These are phyloP conservation scores for Cutaneotrichosporon cutaneum DNA, from an alignment of 1,284 basidiomycete genomes.

Conservation along the genomic window DNA sequence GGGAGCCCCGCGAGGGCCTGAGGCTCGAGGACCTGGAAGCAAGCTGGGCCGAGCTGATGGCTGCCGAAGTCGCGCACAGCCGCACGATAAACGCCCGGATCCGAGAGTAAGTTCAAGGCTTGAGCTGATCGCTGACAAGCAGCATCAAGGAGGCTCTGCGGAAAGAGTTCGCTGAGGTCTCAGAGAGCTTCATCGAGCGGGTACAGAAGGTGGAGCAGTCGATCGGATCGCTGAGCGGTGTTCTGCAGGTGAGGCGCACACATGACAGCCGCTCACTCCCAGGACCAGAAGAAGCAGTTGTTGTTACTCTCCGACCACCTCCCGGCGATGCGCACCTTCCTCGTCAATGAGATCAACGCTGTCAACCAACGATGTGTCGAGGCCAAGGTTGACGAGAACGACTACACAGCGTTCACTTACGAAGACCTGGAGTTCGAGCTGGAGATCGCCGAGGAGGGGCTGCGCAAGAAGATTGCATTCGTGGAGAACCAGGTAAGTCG, in stretches of 20 bases:
- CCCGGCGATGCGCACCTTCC: slow-evolving; percentile 30
- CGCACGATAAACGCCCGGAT: slow-evolving; percentile 88
- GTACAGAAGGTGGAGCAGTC: slow-evolving; percentile 71
- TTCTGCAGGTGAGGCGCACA: slow-evolving; percentile 64
- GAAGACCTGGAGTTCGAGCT: slow-evolving; percentile 91
- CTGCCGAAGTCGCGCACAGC: slow-evolving; percentile 73
- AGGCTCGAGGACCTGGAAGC: slow-evolving; percentile 72
- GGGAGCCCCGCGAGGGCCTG: slow-evolving; percentile 73
- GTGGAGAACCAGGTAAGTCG: slow-evolving; percentile 83
- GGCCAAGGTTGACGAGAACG: slow-evolving; percentile 97
- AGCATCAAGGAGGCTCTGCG: slow-evolving; percentile 88
- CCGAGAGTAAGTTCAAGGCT: slow-evolving; percentile 65
- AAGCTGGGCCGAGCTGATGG: slow-evolving; percentile 72
- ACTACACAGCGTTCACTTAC: slow-evolving; percentile 86
- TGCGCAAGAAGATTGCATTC: slow-evolving; percentile 87
- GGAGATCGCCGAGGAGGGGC: slow-evolving; percentile 73
- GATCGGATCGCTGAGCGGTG: slow-evolving; percentile 72
- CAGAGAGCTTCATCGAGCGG: slow-evolving; percentile 77
- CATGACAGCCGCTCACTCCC: neutral
- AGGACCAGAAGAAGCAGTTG: slow-evolving; percentile 47
- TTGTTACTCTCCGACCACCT: slow-evolving; percentile 33
- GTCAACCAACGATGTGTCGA: slow-evolving; percentile 71
- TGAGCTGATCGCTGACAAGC: slow-evolving; percentile 9
- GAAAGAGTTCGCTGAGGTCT: slow-evolving; percentile 76
- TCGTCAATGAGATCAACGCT: slow-evolving; percentile 36